These are phyloP conservation scores for Pilasporangium apinafurcum DNA, from an alignment of 352 stramenopile species.

Conservation along the genomic window DNA sequence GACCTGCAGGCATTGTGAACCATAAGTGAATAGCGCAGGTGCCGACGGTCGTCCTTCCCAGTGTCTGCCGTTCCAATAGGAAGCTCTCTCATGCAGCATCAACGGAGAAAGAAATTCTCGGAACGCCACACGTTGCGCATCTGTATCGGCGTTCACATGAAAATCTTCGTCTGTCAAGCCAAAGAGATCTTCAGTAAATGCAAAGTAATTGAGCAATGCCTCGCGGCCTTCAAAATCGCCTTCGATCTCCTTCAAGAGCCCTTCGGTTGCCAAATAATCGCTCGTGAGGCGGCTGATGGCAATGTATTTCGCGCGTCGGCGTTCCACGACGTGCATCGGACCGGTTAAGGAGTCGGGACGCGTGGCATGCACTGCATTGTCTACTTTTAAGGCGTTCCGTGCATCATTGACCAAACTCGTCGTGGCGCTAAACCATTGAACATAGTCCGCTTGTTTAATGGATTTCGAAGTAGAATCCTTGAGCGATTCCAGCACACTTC, in stretches of 20 bases:
- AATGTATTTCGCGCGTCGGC: conserved; percentile 91
- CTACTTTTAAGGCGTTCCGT: conserved; percentile 65
- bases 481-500: conserved; percentile 25
- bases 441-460: conserved; percentile 45
- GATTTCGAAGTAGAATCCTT: conserved; percentile 23
- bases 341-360: conserved; percentile 90
- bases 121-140: conserved; percentile 23
- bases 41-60: conserved; percentile 72
- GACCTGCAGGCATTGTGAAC: conserved; percentile 42
- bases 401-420: conserved; percentile 54
- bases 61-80: conserved; percentile 76
- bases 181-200: conserved; percentile 67
- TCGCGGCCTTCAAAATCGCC: conserved; percentile 79
- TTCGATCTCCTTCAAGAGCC: conserved; percentile 64
- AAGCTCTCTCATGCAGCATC: conserved; percentile 44
- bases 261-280: conserved; percentile 85
- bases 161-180: conserved; percentile 44
- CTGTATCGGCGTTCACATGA: conserved; percentile 7
- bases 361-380: conserved; percentile 93
- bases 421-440: conserved; percentile 44
- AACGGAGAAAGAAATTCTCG: conserved; percentile 36
- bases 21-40: conserved; percentile 67
- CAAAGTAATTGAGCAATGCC: conserved; percentile 62
- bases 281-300: conserved; percentile 86
- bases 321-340: conserved; percentile 81